phyloP scores from a whole-genome alignment of 345 rosid species.

The Syzygium oleosum region DNA sequence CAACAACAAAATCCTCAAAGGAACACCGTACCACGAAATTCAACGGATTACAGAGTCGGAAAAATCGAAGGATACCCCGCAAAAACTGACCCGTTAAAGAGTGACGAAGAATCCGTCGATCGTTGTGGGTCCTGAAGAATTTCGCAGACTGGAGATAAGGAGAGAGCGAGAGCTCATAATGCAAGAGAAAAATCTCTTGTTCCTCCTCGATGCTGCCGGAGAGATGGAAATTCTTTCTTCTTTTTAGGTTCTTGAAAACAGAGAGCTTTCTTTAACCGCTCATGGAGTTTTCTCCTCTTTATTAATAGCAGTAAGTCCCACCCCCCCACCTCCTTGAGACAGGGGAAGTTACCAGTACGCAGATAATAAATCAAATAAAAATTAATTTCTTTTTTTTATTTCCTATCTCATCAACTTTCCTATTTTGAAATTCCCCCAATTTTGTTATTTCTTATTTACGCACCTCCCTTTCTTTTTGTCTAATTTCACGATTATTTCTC shows the following conservation, averaged over 20 bases:
- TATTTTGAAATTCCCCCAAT: neutral
- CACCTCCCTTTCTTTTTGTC: neutral
- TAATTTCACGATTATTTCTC: neutral
- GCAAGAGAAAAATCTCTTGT: neutral
- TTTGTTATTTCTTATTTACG: neutral
- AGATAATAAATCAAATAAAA: neutral
- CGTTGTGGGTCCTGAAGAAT: neutral
- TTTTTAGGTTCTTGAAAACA: neutral
- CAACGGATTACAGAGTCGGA: neutral
- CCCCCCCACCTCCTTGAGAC: neutral
- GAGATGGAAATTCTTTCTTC: neutral
- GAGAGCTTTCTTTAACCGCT: neutral
- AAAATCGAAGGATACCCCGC: neutral
- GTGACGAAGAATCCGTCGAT: neutral
- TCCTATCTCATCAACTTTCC: neutral
- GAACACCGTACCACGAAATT: neutral
- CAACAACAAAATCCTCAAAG: neutral
- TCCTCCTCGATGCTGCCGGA: neutral
- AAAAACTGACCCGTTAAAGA: neutral
- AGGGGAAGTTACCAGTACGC: neutral
- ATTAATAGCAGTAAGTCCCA: neutral
- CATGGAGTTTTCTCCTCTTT: neutral
- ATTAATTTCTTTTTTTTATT: neutral
- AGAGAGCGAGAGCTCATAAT: neutral
- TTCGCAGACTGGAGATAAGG: neutral